These are phyloP conservation scores for Podospora fimiseda DNA, from an alignment of 495 filamentous ascomycete species.

Conservation along the genomic window DNA sequence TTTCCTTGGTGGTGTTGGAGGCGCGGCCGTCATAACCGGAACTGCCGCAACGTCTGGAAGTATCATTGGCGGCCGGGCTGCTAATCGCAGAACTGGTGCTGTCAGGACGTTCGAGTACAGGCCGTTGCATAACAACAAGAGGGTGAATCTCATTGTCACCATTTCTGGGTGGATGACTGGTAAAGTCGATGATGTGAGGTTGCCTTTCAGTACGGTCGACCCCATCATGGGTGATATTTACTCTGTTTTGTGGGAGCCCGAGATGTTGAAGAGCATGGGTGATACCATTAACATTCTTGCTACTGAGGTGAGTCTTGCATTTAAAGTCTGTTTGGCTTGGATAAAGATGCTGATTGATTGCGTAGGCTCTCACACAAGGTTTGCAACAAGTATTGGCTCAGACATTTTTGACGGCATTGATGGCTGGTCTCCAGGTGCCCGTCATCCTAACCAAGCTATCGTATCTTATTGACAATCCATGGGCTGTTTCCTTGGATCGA, in stretches of 20 bases:
- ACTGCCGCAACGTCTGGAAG: constrained; percentile 80
- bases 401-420: constrained; percentile 79
- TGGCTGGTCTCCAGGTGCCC: constrained; percentile 90
- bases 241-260: constrained; percentile 95
- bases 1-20: constrained; percentile 87
- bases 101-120: constrained; percentile 96
- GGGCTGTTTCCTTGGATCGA: constrained; percentile 88
- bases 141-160: constrained; percentile 92
- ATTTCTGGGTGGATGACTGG: constrained; percentile 98
- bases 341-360: constrained; percentile 6
- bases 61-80: constrained; percentile 78
- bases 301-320: constrained; percentile 65
- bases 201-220: constrained; percentile 93
- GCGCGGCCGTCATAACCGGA: constrained; percentile 90
- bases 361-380: constrained; percentile 84
- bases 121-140: constrained; percentile 94
- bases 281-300: constrained; percentile 97
- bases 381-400: constrained; percentile 91
- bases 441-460: constrained; percentile 90
- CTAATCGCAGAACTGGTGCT: constrained; percentile 75
- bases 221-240: constrained; percentile 98
- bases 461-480: constrained; percentile 97
- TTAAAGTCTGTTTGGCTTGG: constrained; percentile 4
- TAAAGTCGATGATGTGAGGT: constrained; percentile 89
- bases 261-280: constrained; percentile 96